A percentile compares a stretch with the other conserved stretches of the same genome.
Evolutionary conservation across 495 filamentous ascomycete species (phyloP).

Genomic region (Neurospora tetrasperma): DNA sequence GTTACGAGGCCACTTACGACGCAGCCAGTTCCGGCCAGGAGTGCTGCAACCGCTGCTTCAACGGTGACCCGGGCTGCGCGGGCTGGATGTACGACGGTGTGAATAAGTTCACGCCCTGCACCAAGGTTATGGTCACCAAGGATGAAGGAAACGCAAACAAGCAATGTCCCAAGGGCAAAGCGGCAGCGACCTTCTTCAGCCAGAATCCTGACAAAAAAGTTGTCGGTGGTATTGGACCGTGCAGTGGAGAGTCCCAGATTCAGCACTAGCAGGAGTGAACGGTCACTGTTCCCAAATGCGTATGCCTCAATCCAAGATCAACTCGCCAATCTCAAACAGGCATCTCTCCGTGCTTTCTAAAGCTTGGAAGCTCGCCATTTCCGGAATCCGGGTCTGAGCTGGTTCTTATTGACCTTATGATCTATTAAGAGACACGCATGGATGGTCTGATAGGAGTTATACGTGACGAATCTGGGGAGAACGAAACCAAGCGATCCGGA

Average conservation of each 20-base stretch:
- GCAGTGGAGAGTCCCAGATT: not conserved
- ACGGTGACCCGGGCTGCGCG: slow-evolving; percentile 7
- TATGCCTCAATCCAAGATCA: not conserved
- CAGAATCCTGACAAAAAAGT: not conserved
- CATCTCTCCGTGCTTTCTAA: not conserved
- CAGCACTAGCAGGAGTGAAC: not conserved
- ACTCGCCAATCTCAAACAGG: not conserved
- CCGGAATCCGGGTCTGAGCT: not conserved
- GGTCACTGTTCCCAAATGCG: not conserved
- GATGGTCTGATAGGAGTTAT: too few species aligned
- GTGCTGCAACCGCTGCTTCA: slow-evolving; percentile 16
- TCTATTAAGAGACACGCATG: not conserved
- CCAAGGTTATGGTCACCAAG: slow-evolving; percentile 4
- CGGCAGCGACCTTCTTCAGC: not conserved
- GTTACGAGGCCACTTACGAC: slow-evolving; percentile 1
- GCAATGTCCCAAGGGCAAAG: slow-evolving; percentile 12
- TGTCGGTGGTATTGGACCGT: not conserved
- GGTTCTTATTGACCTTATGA: not conserved
- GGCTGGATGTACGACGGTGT: slow-evolving; percentile 15
- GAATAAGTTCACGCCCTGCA: slow-evolving; percentile 15
- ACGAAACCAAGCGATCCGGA: not conserved
- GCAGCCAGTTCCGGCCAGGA: slow-evolving; percentile 3
- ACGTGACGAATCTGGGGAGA: not conserved
- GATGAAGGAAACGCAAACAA: not conserved
- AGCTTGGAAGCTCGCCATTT: not conserved